Percentiles rank a stretch among this genome's conserved stretches.
These are phyloP conservation scores for Aegilops longissima DNA, from an alignment of 176 grass and related monocot genomes.

Conservation along the genomic window DNA sequence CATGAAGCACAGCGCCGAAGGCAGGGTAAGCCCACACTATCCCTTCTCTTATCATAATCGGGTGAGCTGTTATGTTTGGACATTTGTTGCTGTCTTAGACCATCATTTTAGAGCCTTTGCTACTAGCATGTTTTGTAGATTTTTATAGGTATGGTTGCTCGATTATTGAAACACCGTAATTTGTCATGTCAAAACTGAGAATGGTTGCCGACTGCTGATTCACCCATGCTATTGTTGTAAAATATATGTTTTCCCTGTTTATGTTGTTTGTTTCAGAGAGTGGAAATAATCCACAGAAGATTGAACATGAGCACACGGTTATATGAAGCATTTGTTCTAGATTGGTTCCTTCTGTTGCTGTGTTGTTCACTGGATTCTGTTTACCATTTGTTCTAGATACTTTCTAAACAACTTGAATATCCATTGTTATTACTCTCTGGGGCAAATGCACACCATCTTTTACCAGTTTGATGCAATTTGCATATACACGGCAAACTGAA, in stretches of 20 bases:
- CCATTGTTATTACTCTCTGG: neutral
- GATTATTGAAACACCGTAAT: neutral
- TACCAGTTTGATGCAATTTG: neutral
- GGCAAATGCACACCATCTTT: neutral
- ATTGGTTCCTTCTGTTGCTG: neutral
- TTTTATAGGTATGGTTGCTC: neutral
- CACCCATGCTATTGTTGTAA: neutral
- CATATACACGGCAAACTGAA: neutral
- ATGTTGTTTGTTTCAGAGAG: neutral
- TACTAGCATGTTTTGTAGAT: slow-evolving; percentile 5
- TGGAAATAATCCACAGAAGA: neutral
- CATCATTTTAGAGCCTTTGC: neutral
- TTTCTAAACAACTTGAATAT: neutral
- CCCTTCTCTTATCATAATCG: neutral
- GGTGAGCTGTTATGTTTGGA: neutral
- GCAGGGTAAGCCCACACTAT: slow-evolving; percentile 50
- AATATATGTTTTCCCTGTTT: neutral
- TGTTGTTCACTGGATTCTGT: neutral
- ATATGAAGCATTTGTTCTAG: neutral
- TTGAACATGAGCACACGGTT: neutral
- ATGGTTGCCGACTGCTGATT: neutral
- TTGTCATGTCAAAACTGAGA: neutral
- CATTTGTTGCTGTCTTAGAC: neutral
- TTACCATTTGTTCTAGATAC: neutral
- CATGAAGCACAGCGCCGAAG: slow-evolving; percentile 86